Evolutionary conservation across 1,284 basidiomycete genomes (phyloP), one percentile per base, ranked within the genome.

Genomic region (Xerocomus alliaceus): DNA sequence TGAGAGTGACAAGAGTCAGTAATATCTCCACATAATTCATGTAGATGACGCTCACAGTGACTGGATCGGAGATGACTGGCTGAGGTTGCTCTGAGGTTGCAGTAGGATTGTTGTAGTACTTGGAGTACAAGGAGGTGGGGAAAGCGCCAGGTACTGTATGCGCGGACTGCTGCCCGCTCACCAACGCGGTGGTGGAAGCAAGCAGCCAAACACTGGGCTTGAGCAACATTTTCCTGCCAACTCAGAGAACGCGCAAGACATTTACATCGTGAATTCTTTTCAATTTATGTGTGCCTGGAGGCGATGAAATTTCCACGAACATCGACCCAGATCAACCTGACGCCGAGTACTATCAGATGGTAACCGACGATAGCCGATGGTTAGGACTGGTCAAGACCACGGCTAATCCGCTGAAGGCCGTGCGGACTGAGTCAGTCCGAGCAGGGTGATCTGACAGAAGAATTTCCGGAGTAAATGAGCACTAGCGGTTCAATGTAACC

Each of bases 71-170:
- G 51, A 91, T 83, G 56, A 90, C 80, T 35, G 89, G 91, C 72
- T 91, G 88, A 7, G 86, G 85, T 71, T 91, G 88, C 7, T 80
- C 83, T 20, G 81, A 81, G 2, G 89, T 91, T 37, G 84, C 87
- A 7, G 88, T 91, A 26, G 91, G 89, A 63, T 83, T 76, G 71
- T 91, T 90, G 75, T 87, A 90, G 73, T 91, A 92, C 62, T 81
- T 71, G n/a, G 77, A 69, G 72, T 85, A 91, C 39, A 81, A 74
- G 9, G 85, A 83, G 4, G 87, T 88, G 3, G 89, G 89, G 71
- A 90, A 90, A 7, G 76, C 70, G n/a, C 87, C 88, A 9, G 87
- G 82, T 12, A 75, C 87, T 7, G 87, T 84, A 69, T 83, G 88
- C 12, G 78, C 80, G 13, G 84, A 81, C 24, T 84, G 60, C 32